Percentiles rank a stretch among this genome's conserved stretches.
phyloP scores from a whole-genome alignment of 129 eudicot species.

The Artemisia annua region DNA sequence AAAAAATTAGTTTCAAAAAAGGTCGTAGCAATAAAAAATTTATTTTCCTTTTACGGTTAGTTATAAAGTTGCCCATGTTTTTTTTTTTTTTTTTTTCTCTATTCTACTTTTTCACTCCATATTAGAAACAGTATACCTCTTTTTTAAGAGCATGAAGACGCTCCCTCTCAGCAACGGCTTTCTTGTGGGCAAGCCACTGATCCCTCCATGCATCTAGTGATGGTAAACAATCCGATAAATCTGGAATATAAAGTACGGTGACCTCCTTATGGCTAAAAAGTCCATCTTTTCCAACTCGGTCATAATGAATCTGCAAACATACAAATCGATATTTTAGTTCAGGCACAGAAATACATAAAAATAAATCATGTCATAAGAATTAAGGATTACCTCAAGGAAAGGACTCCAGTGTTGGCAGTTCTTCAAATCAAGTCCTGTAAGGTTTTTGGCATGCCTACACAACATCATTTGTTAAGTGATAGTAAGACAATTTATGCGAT shows the following conservation, averaged over 20 bases:
- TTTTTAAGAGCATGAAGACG: constrained; percentile 41
- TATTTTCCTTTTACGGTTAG: neutral
- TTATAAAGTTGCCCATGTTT: neutral
- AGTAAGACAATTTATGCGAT: neutral
- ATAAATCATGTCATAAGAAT: neutral
- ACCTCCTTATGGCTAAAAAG: constrained; percentile 92
- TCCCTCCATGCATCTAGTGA: constrained; percentile 83
- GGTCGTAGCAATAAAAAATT: neutral
- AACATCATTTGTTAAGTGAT: neutral
- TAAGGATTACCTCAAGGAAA: constrained; percentile 72
- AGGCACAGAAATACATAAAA: constrained; percentile 6
- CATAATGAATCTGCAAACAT: constrained; percentile 78
- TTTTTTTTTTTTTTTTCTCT: no score
- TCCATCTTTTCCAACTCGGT: constrained; percentile 84
- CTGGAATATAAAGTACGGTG: constrained; percentile 85
- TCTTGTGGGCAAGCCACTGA: constrained; percentile 91
- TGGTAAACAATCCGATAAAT: constrained; percentile 86
- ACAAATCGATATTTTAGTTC: neutral
- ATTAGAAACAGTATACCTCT: constrained; percentile 47
- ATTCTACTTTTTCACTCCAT: neutral
- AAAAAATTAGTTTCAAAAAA: constrained; percentile 17
- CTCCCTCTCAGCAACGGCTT: constrained; percentile 71
- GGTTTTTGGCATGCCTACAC: constrained; percentile 76
- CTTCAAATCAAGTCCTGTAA: constrained; percentile 73
- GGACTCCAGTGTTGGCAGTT: constrained; percentile 86